Evolutionary conservation across 2,329 filamentous ascomycete species (phyloP), one percentile per base, ranked within the genome.

Genomic region (Penicillium sp.): DNA sequence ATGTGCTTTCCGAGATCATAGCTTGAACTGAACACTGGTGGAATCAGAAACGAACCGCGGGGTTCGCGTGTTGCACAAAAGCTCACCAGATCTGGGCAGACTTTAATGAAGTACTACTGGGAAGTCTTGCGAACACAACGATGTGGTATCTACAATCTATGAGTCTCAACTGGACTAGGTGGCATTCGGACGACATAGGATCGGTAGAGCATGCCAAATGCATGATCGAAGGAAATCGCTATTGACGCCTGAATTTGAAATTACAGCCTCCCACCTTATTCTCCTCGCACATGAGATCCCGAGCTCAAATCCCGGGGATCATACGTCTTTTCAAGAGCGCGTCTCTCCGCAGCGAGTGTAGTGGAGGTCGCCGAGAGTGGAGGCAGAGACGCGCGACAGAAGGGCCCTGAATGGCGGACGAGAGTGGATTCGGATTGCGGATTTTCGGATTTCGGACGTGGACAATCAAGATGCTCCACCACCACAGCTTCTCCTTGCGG

Each of bases 341-440:
- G 49, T 33, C 42, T 54, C 48, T 42, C 55, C 56, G 51, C 39
- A 44, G 45, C 15, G 10, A 42, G 28, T 23, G 34, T 15, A 12
- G 58, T 61, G 59, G 55, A 61, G 59, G 44, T 60, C 56, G 57
- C 59, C 59, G 56, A 45, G 26, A 43, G 42, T 38, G 48, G 48
- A 41, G 42, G 45, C 21, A 4, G 16, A 21, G 36, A 18, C 34
- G 34, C 16, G 36, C 24, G 42, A 34, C 12, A 23, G 23, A 29
- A 26, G 24, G 42, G 49, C 28, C 42, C 33, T 49, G 33, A 45
- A 24, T 16, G 28, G 15, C 44, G 42, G 54, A 43, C 38, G 36
- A 44, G 16, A 23, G 34, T 49, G 39, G 21, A 43, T 16, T 56
- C 59, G 60, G 60, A 28, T 46, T 46, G 49, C 60, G 60, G 54